Evolutionary conservation across 225 moss, liverwort and hornwort genomes (phyloP).

Genomic region (Pseudoscleropodium purum): DNA sequence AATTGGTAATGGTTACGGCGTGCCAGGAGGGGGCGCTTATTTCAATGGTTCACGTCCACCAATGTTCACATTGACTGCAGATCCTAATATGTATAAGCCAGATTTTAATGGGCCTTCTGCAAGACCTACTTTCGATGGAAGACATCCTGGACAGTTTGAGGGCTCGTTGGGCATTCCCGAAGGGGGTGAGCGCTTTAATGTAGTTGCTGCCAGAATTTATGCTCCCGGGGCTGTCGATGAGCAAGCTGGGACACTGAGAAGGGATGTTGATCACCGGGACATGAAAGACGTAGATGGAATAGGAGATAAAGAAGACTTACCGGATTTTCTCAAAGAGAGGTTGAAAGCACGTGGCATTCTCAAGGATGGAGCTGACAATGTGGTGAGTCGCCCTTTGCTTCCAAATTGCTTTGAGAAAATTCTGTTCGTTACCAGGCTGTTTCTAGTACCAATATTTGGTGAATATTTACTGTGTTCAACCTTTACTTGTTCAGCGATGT

Average conservation of each 20-base stretch:
- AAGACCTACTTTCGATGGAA: slow-evolving; percentile 35
- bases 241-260: slow-evolving; percentile 25
- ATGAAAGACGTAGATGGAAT: slow-evolving; percentile 35
- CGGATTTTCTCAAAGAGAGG: slow-evolving; percentile 78
- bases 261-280: slow-evolving; percentile 26
- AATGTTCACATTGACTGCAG: slow-evolving; percentile 68
- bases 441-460: not conserved
- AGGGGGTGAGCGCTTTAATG: slow-evolving; percentile 41
- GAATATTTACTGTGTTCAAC: not conserved
- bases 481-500: not conserved
- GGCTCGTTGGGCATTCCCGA: slow-evolving; percentile 33
- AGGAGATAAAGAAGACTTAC: slow-evolving; percentile 49
- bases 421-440: not conserved
- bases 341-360: slow-evolving; percentile 88
- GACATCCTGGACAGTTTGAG: slow-evolving; percentile 36
- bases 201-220: slow-evolving; percentile 20
- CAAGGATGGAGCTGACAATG: slow-evolving; percentile 43
- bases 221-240: slow-evolving; percentile 25
- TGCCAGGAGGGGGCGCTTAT: slow-evolving; percentile 88
- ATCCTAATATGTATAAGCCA: slow-evolving; percentile 36
- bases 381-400: slow-evolving; percentile 30
- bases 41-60: slow-evolving; percentile 63
- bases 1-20: slow-evolving; percentile 92
- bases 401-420: not conserved
- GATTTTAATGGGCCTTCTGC: slow-evolving; percentile 35